Percentiles rank a stretch among this genome's conserved stretches.
phyloP scores from a whole-genome alignment of 1,139 yeast species.

The Pneumocystis carinii region DNA sequence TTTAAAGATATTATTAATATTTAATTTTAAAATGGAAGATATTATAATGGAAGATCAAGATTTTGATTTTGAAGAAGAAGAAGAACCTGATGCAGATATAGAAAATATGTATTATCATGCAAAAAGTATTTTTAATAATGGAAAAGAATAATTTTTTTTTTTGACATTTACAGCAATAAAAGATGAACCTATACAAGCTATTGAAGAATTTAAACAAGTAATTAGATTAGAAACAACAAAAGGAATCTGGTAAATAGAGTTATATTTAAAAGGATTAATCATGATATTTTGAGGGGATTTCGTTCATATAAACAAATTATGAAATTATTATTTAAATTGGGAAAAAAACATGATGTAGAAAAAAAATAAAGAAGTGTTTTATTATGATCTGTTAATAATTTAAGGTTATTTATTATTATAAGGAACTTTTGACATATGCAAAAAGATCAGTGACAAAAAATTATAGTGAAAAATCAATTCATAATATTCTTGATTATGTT shows the following conservation, averaged over 20 bases:
- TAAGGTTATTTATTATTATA: constrained; percentile 25
- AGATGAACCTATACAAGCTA: constrained; percentile 40
- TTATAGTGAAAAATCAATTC: constrained; percentile 50
- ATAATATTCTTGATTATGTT: constrained; percentile 39
- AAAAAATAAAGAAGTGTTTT: not conserved
- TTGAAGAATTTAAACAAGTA: constrained; percentile 31
- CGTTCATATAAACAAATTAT: constrained; percentile 52
- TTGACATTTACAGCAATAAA: constrained; percentile 27
- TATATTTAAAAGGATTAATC: not conserved
- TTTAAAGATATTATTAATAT: not conserved
- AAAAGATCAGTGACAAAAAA: constrained; percentile 24
- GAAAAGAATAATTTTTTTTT: not conserved
- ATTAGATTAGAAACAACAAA: constrained; percentile 24
- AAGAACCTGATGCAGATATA: constrained; percentile 21
- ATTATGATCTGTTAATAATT: constrained; percentile 4
- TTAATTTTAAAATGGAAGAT: constrained; percentile 17
- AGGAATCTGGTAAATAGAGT: constrained; percentile 18
- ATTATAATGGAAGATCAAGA: constrained; percentile 30
- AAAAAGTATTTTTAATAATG: constrained; percentile 22
- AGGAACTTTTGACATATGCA: constrained; percentile 23
- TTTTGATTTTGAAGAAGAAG: constrained; percentile 50
- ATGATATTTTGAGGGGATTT: constrained; percentile 26
- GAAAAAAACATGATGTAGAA: constrained; percentile 19
- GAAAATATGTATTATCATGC: constrained; percentile 50
- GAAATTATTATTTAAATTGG: constrained; percentile 34